These are phyloP conservation scores for Escovopsis sp. DNA, from an alignment of 2,329 filamentous ascomycete genomes.

Conservation along the genomic window DNA sequence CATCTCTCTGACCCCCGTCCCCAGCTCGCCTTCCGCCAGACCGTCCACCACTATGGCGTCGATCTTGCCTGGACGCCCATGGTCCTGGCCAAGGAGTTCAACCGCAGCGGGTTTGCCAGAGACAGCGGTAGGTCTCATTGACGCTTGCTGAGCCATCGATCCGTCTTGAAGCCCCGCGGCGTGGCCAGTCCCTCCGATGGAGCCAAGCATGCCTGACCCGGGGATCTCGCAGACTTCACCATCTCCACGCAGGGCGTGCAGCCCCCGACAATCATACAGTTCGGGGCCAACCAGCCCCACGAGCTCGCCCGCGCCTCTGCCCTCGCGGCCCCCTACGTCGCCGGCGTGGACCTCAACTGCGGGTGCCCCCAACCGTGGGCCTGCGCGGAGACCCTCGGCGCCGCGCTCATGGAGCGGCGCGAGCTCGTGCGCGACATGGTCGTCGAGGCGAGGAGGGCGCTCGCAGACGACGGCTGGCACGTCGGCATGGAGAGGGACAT, in stretches of 20 bases:
- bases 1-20: no score
- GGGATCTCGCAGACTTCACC: slow-evolving; percentile 42
- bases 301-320: slow-evolving; percentile 49
- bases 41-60: slow-evolving; percentile 47
- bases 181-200: no score
- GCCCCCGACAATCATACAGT: slow-evolving; percentile 51
- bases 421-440: slow-evolving; percentile 55
- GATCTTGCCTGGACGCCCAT: slow-evolving; percentile 61
- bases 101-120: slow-evolving; percentile 42
- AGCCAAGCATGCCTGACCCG: no score
- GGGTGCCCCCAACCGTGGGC: slow-evolving; percentile 63
- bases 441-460: slow-evolving; percentile 35
- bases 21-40: slow-evolving; percentile 56
- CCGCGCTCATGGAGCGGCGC: slow-evolving; percentile 51
- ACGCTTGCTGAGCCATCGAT: no score
- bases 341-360: slow-evolving; percentile 57
- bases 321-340: slow-evolving; percentile 45
- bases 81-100: slow-evolving; percentile 57
- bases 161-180: no score
- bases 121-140: slow-evolving; percentile 36
- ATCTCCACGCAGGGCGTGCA: slow-evolving; percentile 37
- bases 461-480: slow-evolving; percentile 38
- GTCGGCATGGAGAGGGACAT: slow-evolving; percentile 29
- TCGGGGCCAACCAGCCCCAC: slow-evolving; percentile 45
- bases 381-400: slow-evolving; percentile 51